Conservation (phyloP, 2,329 filamentous ascomycete genomes). For the Leptodontidium sp. region DNA sequence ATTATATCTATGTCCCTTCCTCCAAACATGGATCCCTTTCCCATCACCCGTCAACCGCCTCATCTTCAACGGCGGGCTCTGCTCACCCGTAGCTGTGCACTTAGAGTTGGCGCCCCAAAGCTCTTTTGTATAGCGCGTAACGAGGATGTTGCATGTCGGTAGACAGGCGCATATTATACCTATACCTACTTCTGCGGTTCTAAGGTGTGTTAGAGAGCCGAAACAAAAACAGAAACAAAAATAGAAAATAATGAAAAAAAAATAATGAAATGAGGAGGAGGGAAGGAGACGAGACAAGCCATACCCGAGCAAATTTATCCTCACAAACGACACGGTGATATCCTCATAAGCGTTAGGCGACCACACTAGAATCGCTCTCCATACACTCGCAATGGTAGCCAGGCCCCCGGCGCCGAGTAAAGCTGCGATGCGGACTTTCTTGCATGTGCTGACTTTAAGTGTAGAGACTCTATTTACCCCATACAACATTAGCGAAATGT, state of each 20-base stretch:
- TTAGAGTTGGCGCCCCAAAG: not conserved
- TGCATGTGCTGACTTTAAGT: conserved; percentile 43
- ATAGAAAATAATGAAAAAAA: not conserved
- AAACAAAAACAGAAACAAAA: not conserved
- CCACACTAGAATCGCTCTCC: conserved; percentile 24
- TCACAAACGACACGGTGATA: conserved; percentile 15
- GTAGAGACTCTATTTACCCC: conserved; percentile 1
- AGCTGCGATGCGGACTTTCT: conserved; percentile 39
- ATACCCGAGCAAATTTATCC: conserved; percentile 37
- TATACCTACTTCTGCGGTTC: conserved; percentile 41
- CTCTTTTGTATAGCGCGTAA: conserved; percentile 16
- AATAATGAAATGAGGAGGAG: not conserved
- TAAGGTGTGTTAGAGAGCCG: not conserved
- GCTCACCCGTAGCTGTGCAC: not conserved
- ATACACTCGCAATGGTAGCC: conserved; percentile 10
- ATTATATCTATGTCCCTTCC: not conserved
- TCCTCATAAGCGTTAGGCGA: conserved; percentile 5
- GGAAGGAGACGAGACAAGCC: conserved; percentile 30
- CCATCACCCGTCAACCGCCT: conserved; percentile 3
- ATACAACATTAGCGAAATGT: not conserved
- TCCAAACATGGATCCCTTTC: not conserved
- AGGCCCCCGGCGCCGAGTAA: conserved; percentile 28
- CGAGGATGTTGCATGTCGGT: conserved; percentile 40
- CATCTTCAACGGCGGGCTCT: not conserved
- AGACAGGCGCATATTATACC: conserved; percentile 45